Evolutionary conservation across 2,329 filamentous ascomycete genomes (phyloP), one percentile per base, ranked within the genome.

Genomic region (Chrysoporthe puriensis): DNA sequence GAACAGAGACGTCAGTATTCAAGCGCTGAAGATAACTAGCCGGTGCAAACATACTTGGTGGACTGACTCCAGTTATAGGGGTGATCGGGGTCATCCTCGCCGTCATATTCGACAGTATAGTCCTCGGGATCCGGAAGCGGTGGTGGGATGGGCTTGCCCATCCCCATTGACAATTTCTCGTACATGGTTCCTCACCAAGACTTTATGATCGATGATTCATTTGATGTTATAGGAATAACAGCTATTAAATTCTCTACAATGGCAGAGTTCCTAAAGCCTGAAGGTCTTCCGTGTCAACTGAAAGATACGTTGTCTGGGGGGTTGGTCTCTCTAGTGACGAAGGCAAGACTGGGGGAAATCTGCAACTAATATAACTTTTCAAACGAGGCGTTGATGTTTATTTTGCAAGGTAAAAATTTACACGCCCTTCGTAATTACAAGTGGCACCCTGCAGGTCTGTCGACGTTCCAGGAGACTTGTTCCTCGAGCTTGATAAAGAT

Each of bases 51-150:
- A 34, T 66, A 79, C 78, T 85, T 86, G 70, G 76, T 79, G 67
- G 75, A 78, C 4, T 80, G 54, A 0, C 75, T 76, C 84, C 84
- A 86, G 69, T 86, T 86, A 71, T 83, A 81, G 1, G 84, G 83
- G 73, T 86, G 82, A 32, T 81, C 62, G 1, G 83, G 83, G 69
- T 86, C 84, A 63, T 83, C 77, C 0, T 74, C 74, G 0, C 84
- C 83, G 68, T 85, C 81, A 68, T 86, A 86, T 52, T 86, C 86
- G 14, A 88, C 86, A 1, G 88, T 85, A 74, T 88, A 89, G 68
- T 87, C 84, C 73, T 88, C 85, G 69, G 80, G 79, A n/a, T 82
- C 82, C 8, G 85, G 85, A 18, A 88, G 74, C 0, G 77, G 78
- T 18, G 85, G 85, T 7, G 87, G 87, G 73, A 84, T 87, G 6